phyloP scores from a whole-genome alignment of 2,329 filamentous ascomycete species.

The Seiridium cupressi region DNA sequence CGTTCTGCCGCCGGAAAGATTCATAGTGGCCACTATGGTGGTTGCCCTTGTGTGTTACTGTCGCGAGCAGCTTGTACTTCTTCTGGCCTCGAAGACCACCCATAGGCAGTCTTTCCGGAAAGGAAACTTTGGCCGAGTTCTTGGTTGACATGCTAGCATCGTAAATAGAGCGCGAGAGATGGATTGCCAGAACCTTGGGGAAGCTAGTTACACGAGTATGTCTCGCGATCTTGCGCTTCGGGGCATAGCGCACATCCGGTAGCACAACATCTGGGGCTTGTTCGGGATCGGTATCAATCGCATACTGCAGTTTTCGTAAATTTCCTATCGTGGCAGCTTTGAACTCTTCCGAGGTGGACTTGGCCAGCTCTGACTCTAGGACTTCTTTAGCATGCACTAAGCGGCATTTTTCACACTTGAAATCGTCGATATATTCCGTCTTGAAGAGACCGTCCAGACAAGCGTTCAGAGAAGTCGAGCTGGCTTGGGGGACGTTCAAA shows the following conservation, averaged over 20 bases:
- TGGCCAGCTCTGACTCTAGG: slow-evolving; percentile 59
- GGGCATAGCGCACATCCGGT: slow-evolving; percentile 71
- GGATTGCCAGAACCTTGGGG: slow-evolving; percentile 86
- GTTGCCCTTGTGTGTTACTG: slow-evolving; percentile 92
- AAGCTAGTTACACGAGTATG: slow-evolving; percentile 85
- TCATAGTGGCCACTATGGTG: slow-evolving; percentile 98
- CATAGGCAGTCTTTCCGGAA: slow-evolving; percentile 81
- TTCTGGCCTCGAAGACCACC: slow-evolving; percentile 76
- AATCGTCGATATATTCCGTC: slow-evolving; percentile 94
- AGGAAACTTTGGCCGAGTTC: slow-evolving; percentile 90
- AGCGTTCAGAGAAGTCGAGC: slow-evolving; percentile 74
- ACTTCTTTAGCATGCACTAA: slow-evolving; percentile 73
- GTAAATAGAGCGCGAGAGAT: slow-evolving; percentile 91
- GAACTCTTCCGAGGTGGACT: slow-evolving; percentile 50
- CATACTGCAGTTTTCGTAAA: slow-evolving; percentile 64
- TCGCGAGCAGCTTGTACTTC: slow-evolving; percentile 79
- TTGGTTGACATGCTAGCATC: slow-evolving; percentile 79
- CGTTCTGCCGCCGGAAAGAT: slow-evolving; percentile 84
- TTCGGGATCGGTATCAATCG: slow-evolving; percentile 81
- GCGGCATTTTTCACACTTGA: slow-evolving; percentile 90
- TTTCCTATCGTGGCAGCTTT: slow-evolving; percentile 52
- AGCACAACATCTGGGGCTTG: slow-evolving; percentile 69
- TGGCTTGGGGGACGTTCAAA: slow-evolving; percentile 82
- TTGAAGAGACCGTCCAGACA: slow-evolving; percentile 96
- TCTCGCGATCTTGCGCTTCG: slow-evolving; percentile 80